Base-by-base conservation (phyloP, 805 yeast genomes). In the Candida railenensis region DNA sequence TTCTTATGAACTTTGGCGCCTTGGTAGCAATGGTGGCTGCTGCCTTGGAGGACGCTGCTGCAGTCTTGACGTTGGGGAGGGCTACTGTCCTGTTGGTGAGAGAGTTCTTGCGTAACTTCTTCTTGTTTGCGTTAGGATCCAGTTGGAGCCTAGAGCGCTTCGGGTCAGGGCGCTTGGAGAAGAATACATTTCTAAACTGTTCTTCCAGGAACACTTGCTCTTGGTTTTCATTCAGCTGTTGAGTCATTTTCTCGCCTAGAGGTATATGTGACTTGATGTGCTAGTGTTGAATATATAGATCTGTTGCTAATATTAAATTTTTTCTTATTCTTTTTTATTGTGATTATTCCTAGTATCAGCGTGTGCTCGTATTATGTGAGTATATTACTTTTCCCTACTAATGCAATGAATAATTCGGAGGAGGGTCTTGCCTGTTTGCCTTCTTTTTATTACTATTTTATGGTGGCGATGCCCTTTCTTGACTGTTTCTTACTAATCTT, bases 1-100 rank as follows among this genome's bases (percentile, higher is more conserved):
- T 57, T 33, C 72, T 58, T 37, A 66, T 60, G 51, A 58, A 63
- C 51, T 63, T 66, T 32, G 68, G 74, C 7, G 69, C 61, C 53
- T 61, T 64, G n/a, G 50, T 32, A 4, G 51, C 22, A 18, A 19
- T 28, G 18, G 48, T 15, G 32, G 49, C 41, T 11, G 30, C 30
- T 25, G 30, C 11, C 30, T 25, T 25, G 37, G 45, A 39, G 19
- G 49, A 28, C 37, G 49, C 47, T 21, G 51, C 36, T 40, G 50
- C 47, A n/a, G 58, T 7, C 42, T 49, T 48, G 34, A 48, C 38
- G 20, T 48, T 45, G 22, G 58, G 41, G 14, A 50, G 30, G 54
- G 49, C 34, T 49, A 51, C 38, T 53, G 48, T 33, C 49, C 55
- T 21, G 55, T 40, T 22, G 47, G 25, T 21, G n/a, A 42, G 15